Evolutionary conservation across 202 grass and related monocot species (phyloP).

Genomic region (Schoenoplectus tabernaemontani): DNA sequence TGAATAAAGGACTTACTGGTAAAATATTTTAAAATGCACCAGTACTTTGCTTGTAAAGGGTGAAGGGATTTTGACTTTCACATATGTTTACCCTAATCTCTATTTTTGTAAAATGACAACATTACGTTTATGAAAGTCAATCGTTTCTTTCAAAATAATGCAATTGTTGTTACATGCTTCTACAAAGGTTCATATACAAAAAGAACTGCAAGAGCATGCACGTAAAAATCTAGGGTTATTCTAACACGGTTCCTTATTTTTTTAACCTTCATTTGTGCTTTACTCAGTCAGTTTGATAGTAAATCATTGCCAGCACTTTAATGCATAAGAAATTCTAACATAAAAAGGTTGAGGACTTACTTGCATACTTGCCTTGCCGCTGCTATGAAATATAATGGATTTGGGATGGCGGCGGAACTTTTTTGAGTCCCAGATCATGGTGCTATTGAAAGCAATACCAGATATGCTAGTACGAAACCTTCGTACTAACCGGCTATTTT

Average conservation of each 20-base stretch:
- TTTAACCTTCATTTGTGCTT: neutral
- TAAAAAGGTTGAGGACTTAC: slow-evolving; percentile 31
- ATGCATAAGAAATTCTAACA: neutral
- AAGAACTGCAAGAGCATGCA: neutral
- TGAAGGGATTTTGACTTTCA: neutral
- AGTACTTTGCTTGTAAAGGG: neutral
- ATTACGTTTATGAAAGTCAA: neutral
- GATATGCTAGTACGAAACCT: slow-evolving; percentile 62
- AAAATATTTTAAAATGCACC: neutral
- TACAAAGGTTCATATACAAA: neutral
- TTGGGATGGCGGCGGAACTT: slow-evolving; percentile 65
- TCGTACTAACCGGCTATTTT: slow-evolving; percentile 34
- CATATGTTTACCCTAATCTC: neutral
- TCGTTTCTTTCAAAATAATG: neutral
- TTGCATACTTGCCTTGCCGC: slow-evolving; percentile 57
- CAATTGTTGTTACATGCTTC: neutral
- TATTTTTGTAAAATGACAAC: neutral
- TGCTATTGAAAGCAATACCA: slow-evolving; percentile 85
- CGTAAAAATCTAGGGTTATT: neutral
- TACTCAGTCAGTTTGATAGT: neutral
- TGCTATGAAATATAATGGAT: slow-evolving; percentile 59
- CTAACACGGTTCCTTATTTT: neutral
- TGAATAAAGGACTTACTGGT: neutral
- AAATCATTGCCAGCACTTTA: neutral
- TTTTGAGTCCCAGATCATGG: slow-evolving; percentile 79